phyloP scores from a whole-genome alignment of 75 land plant species.

The Larix kaempferi region DNA sequence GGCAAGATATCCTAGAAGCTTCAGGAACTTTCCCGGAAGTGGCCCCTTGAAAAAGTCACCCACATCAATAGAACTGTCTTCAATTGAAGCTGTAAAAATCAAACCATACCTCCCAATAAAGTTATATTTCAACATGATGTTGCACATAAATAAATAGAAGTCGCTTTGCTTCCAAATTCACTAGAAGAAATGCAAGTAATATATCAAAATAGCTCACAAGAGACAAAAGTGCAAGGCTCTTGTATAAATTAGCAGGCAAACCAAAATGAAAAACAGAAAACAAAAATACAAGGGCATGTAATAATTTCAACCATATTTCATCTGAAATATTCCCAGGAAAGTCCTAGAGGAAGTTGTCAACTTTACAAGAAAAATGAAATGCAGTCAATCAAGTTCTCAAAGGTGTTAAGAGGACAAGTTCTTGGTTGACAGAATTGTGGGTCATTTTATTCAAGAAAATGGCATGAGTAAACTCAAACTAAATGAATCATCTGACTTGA shows the following conservation, averaged over 20 bases:
- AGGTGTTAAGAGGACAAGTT: no score
- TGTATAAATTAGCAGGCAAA: background rate
- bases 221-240: background rate
- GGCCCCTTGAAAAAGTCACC: conserved; percentile 99
- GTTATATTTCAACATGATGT: background rate
- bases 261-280: background rate
- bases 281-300: background rate
- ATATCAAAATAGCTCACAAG: background rate
- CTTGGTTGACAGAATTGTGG: no score
- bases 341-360: no score
- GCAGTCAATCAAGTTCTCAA: no score
- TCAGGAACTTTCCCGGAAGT: conserved; percentile 88
- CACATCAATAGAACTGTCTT: conserved; percentile 92
- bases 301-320: no score
- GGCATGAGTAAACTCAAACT: no score
- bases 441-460: no score
- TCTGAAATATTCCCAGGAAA: no score
- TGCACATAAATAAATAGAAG: background rate
- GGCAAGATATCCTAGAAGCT: conserved; percentile 80
- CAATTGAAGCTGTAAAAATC: conserved; percentile 82
- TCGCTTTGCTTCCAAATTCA: background rate
- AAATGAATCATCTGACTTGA: no score
- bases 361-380: no score
- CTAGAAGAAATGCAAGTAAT: background rate
- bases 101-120: conserved; percentile 2